Evolutionary conservation across 2,329 filamentous ascomycete species (phyloP), one percentile per base, ranked within the genome.

Genomic region (Aspergillus ochraceus): DNA sequence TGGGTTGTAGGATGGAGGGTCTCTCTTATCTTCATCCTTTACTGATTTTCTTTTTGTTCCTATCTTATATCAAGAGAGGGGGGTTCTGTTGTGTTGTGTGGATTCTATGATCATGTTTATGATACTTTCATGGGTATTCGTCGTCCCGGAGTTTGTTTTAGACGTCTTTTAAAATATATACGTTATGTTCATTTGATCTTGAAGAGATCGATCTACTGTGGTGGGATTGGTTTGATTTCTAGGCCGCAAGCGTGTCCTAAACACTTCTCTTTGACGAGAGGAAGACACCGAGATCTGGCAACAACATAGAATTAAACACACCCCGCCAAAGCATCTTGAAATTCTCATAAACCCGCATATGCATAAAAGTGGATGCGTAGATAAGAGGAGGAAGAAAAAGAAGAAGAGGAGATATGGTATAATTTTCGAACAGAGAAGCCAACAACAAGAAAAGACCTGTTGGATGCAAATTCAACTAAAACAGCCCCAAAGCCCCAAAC

Each of bases 401-500:
- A 29, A 29, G 26, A 29, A 29, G 26, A 29, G 17, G 36, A 42
- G 36, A 42, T 42, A 8, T 51, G 49, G 24, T 51, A 51, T 51
- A 14, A n/a, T 29, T 8, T 12, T 24, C 22, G 12, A 26, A 14
- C 39, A 49, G 26, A 45, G n/a, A 8, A 32, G n/a, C 14, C 10
- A 55, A 22, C 4, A 19, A 10, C 46, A 54, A 29, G 45, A 2
- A 20, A 12, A 19, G 8, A 29, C 24, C 30, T 5, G 4, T 24
- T 24, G 24, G 4, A 24, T 24, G 24, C 24, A 24, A 24, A 12
- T 24, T 11, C 17, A 46, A 36, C 70, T 54, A 76, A 20, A 76
- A 60, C 55, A 78, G 58, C 1, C 74, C 73, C 60, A 79, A 62
- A 19, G 69, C 73, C n/a, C 68, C 74, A 66, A 79, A 79, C 1